phyloP scores from a whole-genome alignment of 2,329 filamentous ascomycete genomes.

The Xylariaceae sp. region DNA sequence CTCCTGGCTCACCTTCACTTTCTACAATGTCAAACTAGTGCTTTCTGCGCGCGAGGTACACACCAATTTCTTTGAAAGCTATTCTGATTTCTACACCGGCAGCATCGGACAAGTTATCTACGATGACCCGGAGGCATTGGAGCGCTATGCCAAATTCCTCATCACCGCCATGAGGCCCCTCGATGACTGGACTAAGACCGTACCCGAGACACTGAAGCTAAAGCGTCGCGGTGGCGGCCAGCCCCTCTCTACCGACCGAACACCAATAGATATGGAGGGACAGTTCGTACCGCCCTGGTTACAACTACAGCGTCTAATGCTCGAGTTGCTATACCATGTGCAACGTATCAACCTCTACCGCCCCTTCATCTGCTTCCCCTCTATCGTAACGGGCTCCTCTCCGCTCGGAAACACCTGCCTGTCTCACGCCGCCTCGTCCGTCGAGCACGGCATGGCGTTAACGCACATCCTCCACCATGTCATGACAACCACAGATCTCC shows the following conservation, averaged over 20 bases:
- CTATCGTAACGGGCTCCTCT: slow-evolving; percentile 7
- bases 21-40: slow-evolving; percentile 35
- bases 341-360: slow-evolving; percentile 35
- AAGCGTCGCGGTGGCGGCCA: slow-evolving; percentile 29
- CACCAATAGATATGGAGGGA: slow-evolving; percentile 34
- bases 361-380: slow-evolving; percentile 36
- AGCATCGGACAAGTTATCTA: slow-evolving; percentile 19
- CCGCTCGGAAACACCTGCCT: slow-evolving; percentile 13
- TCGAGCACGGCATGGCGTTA: slow-evolving; percentile 34
- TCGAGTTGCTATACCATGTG: slow-evolving; percentile 40
- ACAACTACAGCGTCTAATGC: slow-evolving; percentile 38
- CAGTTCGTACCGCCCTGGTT: slow-evolving; percentile 37
- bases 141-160: slow-evolving; percentile 24
- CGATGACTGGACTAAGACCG: slow-evolving; percentile 32
- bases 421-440: slow-evolving; percentile 25
- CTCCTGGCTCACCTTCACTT: slow-evolving; percentile 37
- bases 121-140: slow-evolving; percentile 27
- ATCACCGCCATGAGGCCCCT: slow-evolving; percentile 25
- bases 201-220: slow-evolving; percentile 35
- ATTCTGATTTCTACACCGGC: slow-evolving; percentile 28
- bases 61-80: slow-evolving; percentile 34
- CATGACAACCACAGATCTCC: slow-evolving; percentile 30
- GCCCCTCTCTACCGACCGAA: slow-evolving; percentile 34
- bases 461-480: slow-evolving; percentile 37
- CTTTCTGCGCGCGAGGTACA: slow-evolving; percentile 32